Conservation (phyloP, 2,329 filamentous ascomycete species). For the Neofusicoccum cordaticola region DNA sequence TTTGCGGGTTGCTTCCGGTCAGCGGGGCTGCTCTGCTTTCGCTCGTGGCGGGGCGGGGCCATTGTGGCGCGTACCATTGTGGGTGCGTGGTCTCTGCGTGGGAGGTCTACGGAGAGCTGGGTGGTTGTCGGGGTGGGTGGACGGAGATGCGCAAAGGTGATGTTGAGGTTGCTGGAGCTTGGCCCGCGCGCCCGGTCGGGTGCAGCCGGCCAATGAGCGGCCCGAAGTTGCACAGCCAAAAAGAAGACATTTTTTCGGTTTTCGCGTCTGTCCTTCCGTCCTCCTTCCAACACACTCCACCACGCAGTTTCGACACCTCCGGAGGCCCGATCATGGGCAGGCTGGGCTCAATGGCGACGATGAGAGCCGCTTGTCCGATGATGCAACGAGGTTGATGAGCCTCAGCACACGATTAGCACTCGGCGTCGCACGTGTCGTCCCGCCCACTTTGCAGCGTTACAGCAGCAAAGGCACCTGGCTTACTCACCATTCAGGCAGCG, state of each 20-base stretch:
- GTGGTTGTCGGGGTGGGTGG: neutral
- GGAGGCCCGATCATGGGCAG: neutral
- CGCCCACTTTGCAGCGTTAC: neutral
- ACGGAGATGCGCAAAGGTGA: slow-evolving; percentile 3
- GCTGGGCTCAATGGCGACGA: neutral
- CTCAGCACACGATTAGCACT: neutral
- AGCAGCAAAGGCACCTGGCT: neutral
- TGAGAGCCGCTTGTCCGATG: neutral
- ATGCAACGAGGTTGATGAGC: neutral
- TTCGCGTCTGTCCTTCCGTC: neutral
- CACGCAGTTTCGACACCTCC: neutral
- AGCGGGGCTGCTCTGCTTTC: neutral
- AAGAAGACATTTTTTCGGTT: neutral
- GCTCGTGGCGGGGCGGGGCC: neutral
- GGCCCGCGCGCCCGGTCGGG: neutral
- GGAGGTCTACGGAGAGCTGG: neutral
- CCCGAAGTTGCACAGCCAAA: slow-evolving; percentile 3
- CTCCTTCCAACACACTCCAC: neutral
- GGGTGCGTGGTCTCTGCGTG: neutral
- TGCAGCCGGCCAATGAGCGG: slow-evolving; percentile 15
- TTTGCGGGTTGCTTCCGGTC: neutral
- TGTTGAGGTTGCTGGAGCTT: slow-evolving; percentile 9
- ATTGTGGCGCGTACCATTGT: slow-evolving; percentile 4
- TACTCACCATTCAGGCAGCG: neutral
- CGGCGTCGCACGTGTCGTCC: neutral